These are phyloP conservation scores for Nakazawaea wyomingensis DNA, from an alignment of 805 yeast species.

Conservation along the genomic window DNA sequence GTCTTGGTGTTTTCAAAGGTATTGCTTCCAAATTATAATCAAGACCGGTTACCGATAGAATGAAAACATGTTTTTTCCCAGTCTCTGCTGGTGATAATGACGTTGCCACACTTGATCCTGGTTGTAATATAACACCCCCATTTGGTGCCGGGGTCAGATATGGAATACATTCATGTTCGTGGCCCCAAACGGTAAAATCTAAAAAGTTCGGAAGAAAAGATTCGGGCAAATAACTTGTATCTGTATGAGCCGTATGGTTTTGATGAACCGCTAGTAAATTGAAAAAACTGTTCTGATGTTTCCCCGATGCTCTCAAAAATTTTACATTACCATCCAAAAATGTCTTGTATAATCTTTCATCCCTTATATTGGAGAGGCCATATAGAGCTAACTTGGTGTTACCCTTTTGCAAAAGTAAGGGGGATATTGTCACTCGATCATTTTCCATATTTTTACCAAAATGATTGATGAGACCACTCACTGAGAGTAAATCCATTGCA, in stretches of 20 bases:
- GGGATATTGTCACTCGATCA: constrained; percentile 69
- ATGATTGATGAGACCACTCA: constrained; percentile 81
- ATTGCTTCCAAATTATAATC: constrained; percentile 56
- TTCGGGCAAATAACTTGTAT: constrained; percentile 82
- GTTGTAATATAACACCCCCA: constrained; percentile 78
- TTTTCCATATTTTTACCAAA: constrained; percentile 78
- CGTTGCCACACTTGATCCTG: constrained; percentile 93
- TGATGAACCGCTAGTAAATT: constrained; percentile 86
- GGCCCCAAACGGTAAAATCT: constrained; percentile 92
- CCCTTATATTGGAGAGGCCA: constrained; percentile 85
- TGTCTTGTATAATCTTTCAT: constrained; percentile 78
- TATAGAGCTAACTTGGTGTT: constrained; percentile 76
- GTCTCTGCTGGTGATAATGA: constrained; percentile 84
- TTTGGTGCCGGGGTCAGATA: constrained; percentile 55
- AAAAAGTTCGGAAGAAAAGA: constrained; percentile 74
- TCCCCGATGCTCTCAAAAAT: constrained; percentile 57
- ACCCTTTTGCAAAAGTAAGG: constrained; percentile 81
- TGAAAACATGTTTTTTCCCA: constrained; percentile 64
- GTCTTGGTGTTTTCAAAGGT: constrained; percentile 67
- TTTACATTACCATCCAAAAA: constrained; percentile 77
- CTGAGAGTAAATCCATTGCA: constrained; percentile 80
- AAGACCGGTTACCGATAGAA: constrained; percentile 58
- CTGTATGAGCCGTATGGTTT: constrained; percentile 78
- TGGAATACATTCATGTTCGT: constrained; percentile 91
- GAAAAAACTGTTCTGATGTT: constrained; percentile 63